phyloP scores from a whole-genome alignment of 495 filamentous ascomycete genomes.

The Xylaria castorea region DNA sequence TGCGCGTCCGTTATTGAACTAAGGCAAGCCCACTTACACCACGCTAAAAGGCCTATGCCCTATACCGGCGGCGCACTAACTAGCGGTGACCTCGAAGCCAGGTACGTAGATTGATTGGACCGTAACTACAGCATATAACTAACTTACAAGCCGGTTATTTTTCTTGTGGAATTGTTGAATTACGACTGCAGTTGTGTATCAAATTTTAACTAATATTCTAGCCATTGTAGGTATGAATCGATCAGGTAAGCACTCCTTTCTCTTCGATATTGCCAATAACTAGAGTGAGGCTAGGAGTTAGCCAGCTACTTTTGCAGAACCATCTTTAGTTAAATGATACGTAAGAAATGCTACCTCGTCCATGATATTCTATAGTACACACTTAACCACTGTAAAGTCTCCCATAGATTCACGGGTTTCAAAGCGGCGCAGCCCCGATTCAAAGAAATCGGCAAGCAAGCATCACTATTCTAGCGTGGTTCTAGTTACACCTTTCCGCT shows the following conservation, averaged over 20 bases:
- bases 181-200: not conserved
- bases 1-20: not conserved
- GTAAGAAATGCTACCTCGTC: not conserved
- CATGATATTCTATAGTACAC: not conserved
- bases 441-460: not conserved
- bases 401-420: not conserved
- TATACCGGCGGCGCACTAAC: slow-evolving; percentile 11
- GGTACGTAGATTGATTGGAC: slow-evolving; percentile 2
- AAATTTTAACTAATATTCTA: not conserved
- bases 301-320: not conserved
- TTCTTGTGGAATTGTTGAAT: not conserved
- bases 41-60: slow-evolving; percentile 9
- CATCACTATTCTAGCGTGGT: not conserved
- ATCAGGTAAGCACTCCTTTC: not conserved
- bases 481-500: not conserved
- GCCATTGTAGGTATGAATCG: not conserved
- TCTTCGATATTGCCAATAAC: not conserved
- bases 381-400: not conserved
- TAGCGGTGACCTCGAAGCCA: slow-evolving; percentile 23
- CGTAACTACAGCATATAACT: not conserved
- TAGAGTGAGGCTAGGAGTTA: not conserved
- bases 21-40: not conserved
- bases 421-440: not conserved
- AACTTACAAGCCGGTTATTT: not conserved
- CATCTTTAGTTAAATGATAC: not conserved